A percentile compares a stretch with the other conserved stretches of the same genome.
Evolutionary conservation across 2,329 filamentous ascomycete genomes (phyloP).

Genomic region (Penicillium freii): DNA sequence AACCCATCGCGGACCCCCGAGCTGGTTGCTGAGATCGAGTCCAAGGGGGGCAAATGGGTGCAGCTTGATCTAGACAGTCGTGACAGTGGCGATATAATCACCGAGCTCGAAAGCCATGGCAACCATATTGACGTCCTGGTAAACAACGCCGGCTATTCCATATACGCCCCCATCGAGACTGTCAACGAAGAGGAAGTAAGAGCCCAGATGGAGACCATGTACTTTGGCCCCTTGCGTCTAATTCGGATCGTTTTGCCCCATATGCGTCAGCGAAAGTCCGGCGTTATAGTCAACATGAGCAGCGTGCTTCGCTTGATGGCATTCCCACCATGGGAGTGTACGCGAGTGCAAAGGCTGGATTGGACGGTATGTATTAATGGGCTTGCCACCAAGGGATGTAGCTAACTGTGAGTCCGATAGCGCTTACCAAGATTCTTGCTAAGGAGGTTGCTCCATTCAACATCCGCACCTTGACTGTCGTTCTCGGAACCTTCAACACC

Average conservation of each 20-base stretch:
- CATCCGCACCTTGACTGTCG: neutral
- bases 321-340: slow-evolving; percentile 28
- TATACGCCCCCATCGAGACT: slow-evolving; percentile 27
- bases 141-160: slow-evolving; percentile 26
- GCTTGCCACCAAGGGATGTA: accelerated
- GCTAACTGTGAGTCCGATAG: neutral
- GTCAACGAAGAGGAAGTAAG: slow-evolving; percentile 25
- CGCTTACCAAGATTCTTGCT: neutral
- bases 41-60: slow-evolving; percentile 16
- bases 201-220: slow-evolving; percentile 25
- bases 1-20: slow-evolving; percentile 21
- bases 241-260: slow-evolving; percentile 26
- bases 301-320: slow-evolving; percentile 24
- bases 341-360: slow-evolving; percentile 27
- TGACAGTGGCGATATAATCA: slow-evolving; percentile 1
- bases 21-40: slow-evolving; percentile 17
- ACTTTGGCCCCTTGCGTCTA: slow-evolving; percentile 27
- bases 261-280: slow-evolving; percentile 25
- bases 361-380: slow-evolving; percentile 23
- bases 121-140: slow-evolving; percentile 16
- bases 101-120: neutral
- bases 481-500: neutral
- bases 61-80: slow-evolving; percentile 15
- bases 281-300: slow-evolving; percentile 28
- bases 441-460: slow-evolving; percentile 2